These are phyloP conservation scores for Beta macrorhiza DNA, from an alignment of 179 eudicot genomes.

Conservation along the genomic window DNA sequence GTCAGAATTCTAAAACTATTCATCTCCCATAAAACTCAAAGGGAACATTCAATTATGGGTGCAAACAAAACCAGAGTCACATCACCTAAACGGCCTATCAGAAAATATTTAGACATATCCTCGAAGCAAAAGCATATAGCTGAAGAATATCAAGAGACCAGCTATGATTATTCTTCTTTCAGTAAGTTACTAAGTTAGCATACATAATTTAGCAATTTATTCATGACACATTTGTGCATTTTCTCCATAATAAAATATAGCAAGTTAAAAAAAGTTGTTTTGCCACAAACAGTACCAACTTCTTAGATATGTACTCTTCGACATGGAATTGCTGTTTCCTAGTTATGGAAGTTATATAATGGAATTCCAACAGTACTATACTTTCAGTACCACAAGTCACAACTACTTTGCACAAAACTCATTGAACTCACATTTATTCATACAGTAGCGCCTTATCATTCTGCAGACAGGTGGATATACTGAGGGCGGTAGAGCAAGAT, in stretches of 20 bases:
- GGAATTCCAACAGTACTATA: neutral
- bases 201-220: neutral
- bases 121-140: too few relatives aligned
- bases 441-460: slow-evolving; percentile 74
- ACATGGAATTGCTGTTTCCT: neutral
- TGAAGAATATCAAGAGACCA: neutral
- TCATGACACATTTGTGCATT: neutral
- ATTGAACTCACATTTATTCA: slow-evolving; percentile 66
- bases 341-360: neutral
- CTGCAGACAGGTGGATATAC: slow-evolving; percentile 98
- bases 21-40: slow-evolving; percentile 1
- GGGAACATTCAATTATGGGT: neutral
- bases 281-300: neutral
- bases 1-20: neutral
- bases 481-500: slow-evolving; percentile 98
- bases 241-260: neutral
- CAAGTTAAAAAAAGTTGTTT: neutral
- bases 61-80: neutral
- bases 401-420: slow-evolving; percentile 2
- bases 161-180: neutral
- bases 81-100: neutral
- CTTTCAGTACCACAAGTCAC: neutral
- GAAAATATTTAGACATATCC: neutral
- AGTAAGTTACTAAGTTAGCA: neutral
- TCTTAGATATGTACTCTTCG: neutral